These are phyloP conservation scores for Hymenoscyphus fraxineus DNA, from an alignment of 2,329 filamentous ascomycete species.

Conservation along the genomic window DNA sequence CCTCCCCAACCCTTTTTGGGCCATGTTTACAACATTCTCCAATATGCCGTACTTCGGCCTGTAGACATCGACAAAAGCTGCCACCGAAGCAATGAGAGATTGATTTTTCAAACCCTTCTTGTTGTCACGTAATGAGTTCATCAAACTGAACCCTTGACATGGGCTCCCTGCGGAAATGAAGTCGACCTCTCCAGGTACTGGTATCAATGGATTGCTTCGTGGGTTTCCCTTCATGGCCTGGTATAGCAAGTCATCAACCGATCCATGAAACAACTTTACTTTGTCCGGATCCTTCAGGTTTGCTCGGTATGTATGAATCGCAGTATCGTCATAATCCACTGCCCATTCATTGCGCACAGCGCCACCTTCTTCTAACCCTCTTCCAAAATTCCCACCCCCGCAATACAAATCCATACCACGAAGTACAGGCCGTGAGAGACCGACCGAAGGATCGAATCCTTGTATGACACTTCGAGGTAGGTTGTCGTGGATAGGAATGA, in stretches of 20 bases:
- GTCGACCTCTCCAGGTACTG: slow-evolving; percentile 59
- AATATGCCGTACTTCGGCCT: slow-evolving; percentile 70
- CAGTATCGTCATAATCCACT: slow-evolving; percentile 61
- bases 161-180: slow-evolving; percentile 71
- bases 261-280: slow-evolving; percentile 61
- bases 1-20: slow-evolving; percentile 40
- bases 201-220: slow-evolving; percentile 42
- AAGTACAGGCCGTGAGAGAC: slow-evolving; percentile 39
- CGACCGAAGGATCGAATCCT: slow-evolving; percentile 48
- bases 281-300: slow-evolving; percentile 47
- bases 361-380: slow-evolving; percentile 70
- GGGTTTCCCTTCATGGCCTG: slow-evolving; percentile 50
- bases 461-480: slow-evolving; percentile 44
- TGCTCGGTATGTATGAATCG: slow-evolving; percentile 70
- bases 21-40: slow-evolving; percentile 72
- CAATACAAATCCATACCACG: slow-evolving; percentile 70
- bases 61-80: slow-evolving; percentile 70
- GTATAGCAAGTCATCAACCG: slow-evolving; percentile 64
- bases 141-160: slow-evolving; percentile 68
- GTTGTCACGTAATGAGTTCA: slow-evolving; percentile 58
- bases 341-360: slow-evolving; percentile 62
- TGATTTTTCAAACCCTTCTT: slow-evolving; percentile 62
- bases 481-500: slow-evolving; percentile 35
- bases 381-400: slow-evolving; percentile 73
- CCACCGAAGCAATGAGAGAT: slow-evolving; percentile 73